Evolutionary conservation across 139 green algal genomes (phyloP).

Genomic region (Chlorella sp.): DNA sequence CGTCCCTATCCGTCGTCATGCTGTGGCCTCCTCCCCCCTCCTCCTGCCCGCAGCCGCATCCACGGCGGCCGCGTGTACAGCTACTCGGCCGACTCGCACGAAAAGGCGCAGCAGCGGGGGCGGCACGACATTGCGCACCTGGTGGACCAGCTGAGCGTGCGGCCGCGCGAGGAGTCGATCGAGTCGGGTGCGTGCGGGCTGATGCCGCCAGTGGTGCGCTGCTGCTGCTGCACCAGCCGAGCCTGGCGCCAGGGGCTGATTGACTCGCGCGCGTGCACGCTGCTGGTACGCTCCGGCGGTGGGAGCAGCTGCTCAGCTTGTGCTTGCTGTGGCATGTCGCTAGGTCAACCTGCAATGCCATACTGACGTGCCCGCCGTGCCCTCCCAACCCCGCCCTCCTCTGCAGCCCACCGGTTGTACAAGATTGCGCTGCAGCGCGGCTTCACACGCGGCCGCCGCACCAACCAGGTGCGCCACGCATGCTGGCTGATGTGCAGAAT

Average conservation of each 20-base stretch:
- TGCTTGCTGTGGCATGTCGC: too few species aligned
- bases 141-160: constrained; percentile 85
- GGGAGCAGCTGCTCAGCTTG: neutral
- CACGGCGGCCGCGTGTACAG: constrained; percentile 78
- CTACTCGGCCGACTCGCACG: constrained; percentile 85
- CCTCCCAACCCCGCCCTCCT: neutral
- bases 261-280: neutral
- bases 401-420: constrained; percentile 76
- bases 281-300: neutral
- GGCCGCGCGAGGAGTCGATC: constrained; percentile 75
- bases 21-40: too few species aligned
- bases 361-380: neutral
- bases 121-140: constrained; percentile 77
- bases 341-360: too few species aligned
- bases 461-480: constrained; percentile 59
- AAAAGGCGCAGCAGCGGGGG: constrained; percentile 77
- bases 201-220: neutral
- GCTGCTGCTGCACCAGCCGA: neutral
- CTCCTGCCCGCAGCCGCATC: constrained; percentile 44
- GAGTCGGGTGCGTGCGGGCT: constrained; percentile 61
- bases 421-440: constrained; percentile 87
- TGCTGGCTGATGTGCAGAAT: too few species aligned
- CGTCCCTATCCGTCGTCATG: too few species aligned
- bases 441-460: constrained; percentile 93
- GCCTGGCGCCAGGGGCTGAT: neutral